Evolutionary conservation across 2,329 filamentous ascomycete species (phyloP), one percentile per base, ranked within the genome.

Genomic region (Exophiala spinifera): DNA sequence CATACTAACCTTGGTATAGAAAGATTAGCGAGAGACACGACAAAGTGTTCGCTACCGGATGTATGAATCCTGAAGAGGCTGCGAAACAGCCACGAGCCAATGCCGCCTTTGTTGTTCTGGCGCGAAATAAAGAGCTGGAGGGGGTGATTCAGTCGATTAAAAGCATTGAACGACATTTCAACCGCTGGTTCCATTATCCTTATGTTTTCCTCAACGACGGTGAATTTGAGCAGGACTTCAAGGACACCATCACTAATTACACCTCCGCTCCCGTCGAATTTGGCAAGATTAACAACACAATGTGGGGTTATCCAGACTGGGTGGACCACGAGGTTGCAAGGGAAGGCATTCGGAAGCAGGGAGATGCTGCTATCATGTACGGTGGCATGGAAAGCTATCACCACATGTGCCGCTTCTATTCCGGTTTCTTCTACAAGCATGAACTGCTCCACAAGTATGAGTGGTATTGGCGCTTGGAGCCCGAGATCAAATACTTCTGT

Each of bases 401-500:
- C 68, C 87, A 95, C 74, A 99, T 99, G 94, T 99, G 94, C 71
- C 85, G 94, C 64, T 99, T 99, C 78, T 99, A 99, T 76, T 99
- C 94, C 60, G 94, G 92, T 87, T 94, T 95, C 75, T 99, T 99
- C 76, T 99, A 94, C 79, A 96, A 96, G 72, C 94, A 99, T 70
- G 88, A 91, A 61, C 82, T 97, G 31, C 82, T 99, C 43, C 83
- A 88, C 69, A 97, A 97, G 74, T 99, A 97, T 74, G 91, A 97
- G 69, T 99, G 94, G 94, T 99, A 99, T 78, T 99, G 94, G 94
- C 90, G 94, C 61, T 79, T 99, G 65, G 94, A 99, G 79, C 94
- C 94, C 62, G 94, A 99, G 74, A 97, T 99, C 82, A 96, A 92
- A 76, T 99, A 97, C 77, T 99, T 99, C 77, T 99, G 94, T 74